Evolutionary conservation across 2,329 filamentous ascomycete species (phyloP), one percentile per base, ranked within the genome.

Genomic region (Beauveria rudraprayagi): DNA sequence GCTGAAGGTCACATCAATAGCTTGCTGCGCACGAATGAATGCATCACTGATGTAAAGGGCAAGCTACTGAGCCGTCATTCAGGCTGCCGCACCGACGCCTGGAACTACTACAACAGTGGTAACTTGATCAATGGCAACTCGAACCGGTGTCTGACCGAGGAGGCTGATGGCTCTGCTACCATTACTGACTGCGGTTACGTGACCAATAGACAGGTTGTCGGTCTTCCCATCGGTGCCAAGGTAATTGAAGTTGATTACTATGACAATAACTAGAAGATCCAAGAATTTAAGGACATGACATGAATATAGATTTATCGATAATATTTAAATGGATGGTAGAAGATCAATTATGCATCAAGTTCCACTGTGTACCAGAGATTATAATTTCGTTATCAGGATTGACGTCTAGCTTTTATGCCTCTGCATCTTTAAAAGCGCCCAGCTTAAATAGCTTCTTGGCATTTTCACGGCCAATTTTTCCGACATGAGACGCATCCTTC

Each of bases 131-230:
- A 72, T 61, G 66, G 61, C 11, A 66, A 60, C 6, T 69, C 67
- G 5, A 68, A 66, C 9, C 62, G 61, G 17, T 80, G 77, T 63
- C 64, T 81, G 61, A 76, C 73, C 22, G 76, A 79, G 64, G 66
- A 64, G 1, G 62, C 61, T 9, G 58, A 65, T 5, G 66, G 67
- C 1, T 56, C 61, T 8, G 71, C 73, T 3, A 63, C 61, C 4
- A 63, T 71, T 19, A 63, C 62, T 28, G 60, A 63, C 16, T 79
- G 77, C 67, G 70, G 74, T 34, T 71, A 70, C 56, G 69, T 72
- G 62, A 65, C 66, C 28, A 75, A 80, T 63, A 73, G 68, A 52
- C 79, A 81, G 67, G 78, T 80, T 10, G 70, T 80, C 65, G 77
- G 71, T 14, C 66, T 80, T 43, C 78, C 78, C 0, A 73, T 75